Evolutionary conservation across 2,329 filamentous ascomycete genomes (phyloP).

Genomic region (Botrytis fragariae): DNA sequence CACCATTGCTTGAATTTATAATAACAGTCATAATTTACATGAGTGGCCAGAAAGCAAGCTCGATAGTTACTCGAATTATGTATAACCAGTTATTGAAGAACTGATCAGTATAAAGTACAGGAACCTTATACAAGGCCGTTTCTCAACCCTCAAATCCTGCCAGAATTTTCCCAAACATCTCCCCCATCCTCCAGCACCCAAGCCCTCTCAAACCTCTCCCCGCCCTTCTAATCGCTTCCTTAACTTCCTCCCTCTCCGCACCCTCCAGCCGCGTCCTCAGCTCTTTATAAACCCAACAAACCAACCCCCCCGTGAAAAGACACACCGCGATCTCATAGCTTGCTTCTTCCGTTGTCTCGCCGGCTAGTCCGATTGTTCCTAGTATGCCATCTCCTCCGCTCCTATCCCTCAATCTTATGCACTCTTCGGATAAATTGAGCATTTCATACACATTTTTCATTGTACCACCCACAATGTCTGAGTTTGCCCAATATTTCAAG

Average conservation of each 20-base stretch:
- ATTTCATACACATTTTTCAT: conserved; percentile 32
- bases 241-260: conserved; percentile 22
- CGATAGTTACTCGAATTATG: not conserved
- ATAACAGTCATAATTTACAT: not conserved
- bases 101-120: not conserved
- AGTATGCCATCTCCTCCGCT: not conserved
- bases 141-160: conserved; percentile 26
- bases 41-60: not conserved
- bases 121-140: not conserved
- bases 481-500: conserved; percentile 35
- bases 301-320: conserved; percentile 34
- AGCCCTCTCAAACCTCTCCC: conserved; percentile 30
- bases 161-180: conserved; percentile 35
- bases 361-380: not conserved
- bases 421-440: conserved; percentile 2
- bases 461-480: conserved; percentile 29
- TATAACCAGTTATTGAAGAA: not conserved
- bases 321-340: conserved; percentile 32
- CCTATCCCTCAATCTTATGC: not conserved
- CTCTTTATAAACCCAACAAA: conserved; percentile 36
- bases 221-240: conserved; percentile 29
- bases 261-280: conserved; percentile 22
- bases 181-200: conserved; percentile 35
- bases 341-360: conserved; percentile 7
- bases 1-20: not conserved